Evolutionary conservation across 1,284 basidiomycete genomes (phyloP), one percentile per base, ranked within the genome.

Genomic region (Cryptococcus sp.): DNA sequence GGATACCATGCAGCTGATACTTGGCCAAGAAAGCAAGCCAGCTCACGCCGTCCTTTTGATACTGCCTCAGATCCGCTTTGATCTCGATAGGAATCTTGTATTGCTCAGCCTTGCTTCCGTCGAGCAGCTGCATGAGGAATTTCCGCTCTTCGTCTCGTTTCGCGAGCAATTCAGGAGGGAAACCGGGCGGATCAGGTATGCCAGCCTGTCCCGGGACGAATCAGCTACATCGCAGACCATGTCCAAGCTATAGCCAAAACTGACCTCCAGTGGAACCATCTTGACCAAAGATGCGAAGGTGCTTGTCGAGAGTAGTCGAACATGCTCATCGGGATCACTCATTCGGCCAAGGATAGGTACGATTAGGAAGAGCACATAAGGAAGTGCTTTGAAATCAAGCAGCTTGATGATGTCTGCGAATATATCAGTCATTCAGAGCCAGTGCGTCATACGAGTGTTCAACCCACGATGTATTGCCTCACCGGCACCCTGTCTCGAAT

Each of bases 251-350:
- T 19, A 26, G 15, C 11, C 16, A 22, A 19, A n/a, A 67, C 82
- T 64, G 59, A 91, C 91, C 83, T 99, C 96, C 0, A 99, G 83
- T 4, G 96, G 96, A 6, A 99, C 93, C 89, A 99, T 95, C 82
- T 99, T 98, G 67, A 99, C 91, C n/a, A 99, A 81, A 2, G 92
- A 89, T 0, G 96, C 96, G 74, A 99, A 99, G 0, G 94, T 96
- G 71, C 93, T 93, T 8, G 96, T 98, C 0, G 96, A 89, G 5
- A 93, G 87, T 40, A 95, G 86, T 20, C 96, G 88, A 48, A 96
- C 88, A 61, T 91, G 87, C 64, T 95, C 92, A 71, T 99, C 89
- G 3, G 86, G 75, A 77, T 99, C 96, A 65, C 93, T 97, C 96
- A 99, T 99, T 38, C 96, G 85, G 8, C 96, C 96, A 10, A 99